Conservation (phyloP, 352 stramenopile species). For the Globisporangium perplexum region DNA sequence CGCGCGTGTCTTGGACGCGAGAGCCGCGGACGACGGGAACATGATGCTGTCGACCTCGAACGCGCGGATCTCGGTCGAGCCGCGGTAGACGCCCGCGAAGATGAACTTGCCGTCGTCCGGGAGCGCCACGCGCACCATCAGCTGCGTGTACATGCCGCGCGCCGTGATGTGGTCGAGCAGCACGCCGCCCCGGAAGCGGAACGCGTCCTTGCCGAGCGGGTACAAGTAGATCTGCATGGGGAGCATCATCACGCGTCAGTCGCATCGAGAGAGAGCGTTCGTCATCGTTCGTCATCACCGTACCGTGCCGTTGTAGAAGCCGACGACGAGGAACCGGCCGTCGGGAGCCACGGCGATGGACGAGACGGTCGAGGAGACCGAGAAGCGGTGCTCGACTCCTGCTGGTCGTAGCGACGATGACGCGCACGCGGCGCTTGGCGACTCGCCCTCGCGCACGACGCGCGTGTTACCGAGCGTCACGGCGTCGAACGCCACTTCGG, state of each 20-base stretch:
- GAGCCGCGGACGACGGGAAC: conserved; percentile 27
- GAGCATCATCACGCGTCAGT: neutral
- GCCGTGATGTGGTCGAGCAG: conserved; percentile 78
- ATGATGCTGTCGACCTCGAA: conserved; percentile 79
- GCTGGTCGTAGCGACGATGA: conserved; percentile 19
- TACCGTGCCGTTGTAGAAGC: conserved; percentile 75
- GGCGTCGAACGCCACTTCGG: conserved; percentile 55
- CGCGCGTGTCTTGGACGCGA: neutral
- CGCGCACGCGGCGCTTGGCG: conserved; percentile 28
- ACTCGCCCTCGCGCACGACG: conserved; percentile 42
- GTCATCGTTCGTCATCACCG: neutral
- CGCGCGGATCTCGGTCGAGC: conserved; percentile 81
- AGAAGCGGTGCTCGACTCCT: conserved; percentile 59
- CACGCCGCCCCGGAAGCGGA: conserved; percentile 64
- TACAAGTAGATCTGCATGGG: conserved; percentile 62
- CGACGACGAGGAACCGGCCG: conserved; percentile 68
- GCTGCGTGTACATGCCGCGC: conserved; percentile 77
- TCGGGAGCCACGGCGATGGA: conserved; percentile 70
- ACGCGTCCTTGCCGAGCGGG: conserved; percentile 50
- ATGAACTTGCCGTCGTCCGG: conserved; percentile 80
- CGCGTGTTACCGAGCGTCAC: conserved; percentile 58
- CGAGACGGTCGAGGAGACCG: conserved; percentile 60
- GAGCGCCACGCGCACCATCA: conserved; percentile 73
- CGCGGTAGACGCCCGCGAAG: conserved; percentile 80
- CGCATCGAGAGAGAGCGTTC: neutral